phyloP scores from a whole-genome alignment of 2,329 filamentous ascomycete genomes.

The Juglanconis oblonga region DNA sequence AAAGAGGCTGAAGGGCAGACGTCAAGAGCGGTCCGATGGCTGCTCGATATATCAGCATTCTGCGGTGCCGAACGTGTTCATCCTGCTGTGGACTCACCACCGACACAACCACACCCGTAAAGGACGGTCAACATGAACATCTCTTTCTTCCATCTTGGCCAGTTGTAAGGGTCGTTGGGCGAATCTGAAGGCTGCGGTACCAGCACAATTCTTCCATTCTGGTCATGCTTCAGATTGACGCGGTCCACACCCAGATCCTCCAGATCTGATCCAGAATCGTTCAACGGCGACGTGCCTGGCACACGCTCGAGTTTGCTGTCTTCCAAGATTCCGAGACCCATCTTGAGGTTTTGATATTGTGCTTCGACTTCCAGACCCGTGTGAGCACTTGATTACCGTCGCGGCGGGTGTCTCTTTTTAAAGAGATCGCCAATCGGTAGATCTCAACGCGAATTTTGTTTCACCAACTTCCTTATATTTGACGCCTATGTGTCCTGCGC shows the following conservation, averaged over 20 bases:
- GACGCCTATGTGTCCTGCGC: no score
- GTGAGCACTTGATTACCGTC: neutral
- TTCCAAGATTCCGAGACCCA: slow-evolving; percentile 25
- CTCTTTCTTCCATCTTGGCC: slow-evolving; percentile 34
- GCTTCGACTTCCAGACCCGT: neutral
- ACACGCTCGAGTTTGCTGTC: slow-evolving; percentile 26
- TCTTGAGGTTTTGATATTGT: slow-evolving; percentile 3
- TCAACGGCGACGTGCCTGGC: slow-evolving; percentile 26
- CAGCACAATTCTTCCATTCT: slow-evolving; percentile 38
- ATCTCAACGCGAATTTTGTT: no score
- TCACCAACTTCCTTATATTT: no score
- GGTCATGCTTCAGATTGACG: slow-evolving; percentile 25
- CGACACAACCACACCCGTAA: slow-evolving; percentile 38
- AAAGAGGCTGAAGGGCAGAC: slow-evolving; percentile 33
- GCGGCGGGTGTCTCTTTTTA: no score
- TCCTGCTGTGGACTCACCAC: slow-evolving; percentile 13
- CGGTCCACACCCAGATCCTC: slow-evolving; percentile 17
- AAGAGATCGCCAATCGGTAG: no score
- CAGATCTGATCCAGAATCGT: slow-evolving; percentile 21
- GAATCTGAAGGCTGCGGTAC: slow-evolving; percentile 46
- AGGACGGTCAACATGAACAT: slow-evolving; percentile 36
- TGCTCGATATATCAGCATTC: neutral
- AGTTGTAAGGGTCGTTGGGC: slow-evolving; percentile 47
- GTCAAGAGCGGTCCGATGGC: slow-evolving; percentile 37
- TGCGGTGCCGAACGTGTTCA: neutral